These are phyloP conservation scores for Umbelopsis isabellina DNA, from an alignment of 192 early-diverging fungal species.

Conservation along the genomic window DNA sequence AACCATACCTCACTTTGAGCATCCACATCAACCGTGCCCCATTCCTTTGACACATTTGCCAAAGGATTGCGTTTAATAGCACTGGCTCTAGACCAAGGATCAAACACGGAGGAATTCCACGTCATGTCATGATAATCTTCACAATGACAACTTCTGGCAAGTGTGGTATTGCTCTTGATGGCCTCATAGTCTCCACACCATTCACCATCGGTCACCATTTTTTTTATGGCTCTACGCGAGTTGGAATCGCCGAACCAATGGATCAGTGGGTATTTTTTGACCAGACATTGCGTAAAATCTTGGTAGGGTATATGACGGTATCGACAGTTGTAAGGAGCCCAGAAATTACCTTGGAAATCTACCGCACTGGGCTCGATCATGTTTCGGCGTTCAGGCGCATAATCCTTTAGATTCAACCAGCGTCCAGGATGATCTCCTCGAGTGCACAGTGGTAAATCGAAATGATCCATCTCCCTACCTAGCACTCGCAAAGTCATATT, in stretches of 20 bases:
- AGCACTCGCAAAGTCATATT: neutral
- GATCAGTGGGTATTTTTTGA: conserved; percentile 35
- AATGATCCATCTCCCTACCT: conserved; percentile 29
- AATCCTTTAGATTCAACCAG: conserved; percentile 38
- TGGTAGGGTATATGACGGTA: conserved; percentile 40
- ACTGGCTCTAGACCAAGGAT: conserved; percentile 15
- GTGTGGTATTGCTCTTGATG: neutral
- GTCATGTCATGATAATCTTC: conserved; percentile 46
- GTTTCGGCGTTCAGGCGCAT: conserved; percentile 31
- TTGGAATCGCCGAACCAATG: conserved; percentile 59
- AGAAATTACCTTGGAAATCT: conserved; percentile 31
- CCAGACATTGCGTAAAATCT: conserved; percentile 43
- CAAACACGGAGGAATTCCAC: conserved; percentile 38
- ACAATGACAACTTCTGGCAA: conserved; percentile 40
- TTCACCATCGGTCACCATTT: conserved; percentile 35
- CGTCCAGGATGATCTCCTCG: conserved; percentile 41
- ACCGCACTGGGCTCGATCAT: neutral
- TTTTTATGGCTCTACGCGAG: conserved; percentile 49
- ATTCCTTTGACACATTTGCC: neutral
- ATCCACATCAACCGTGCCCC: neutral
- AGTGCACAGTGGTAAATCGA: conserved; percentile 50
- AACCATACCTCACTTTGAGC: conserved; percentile 7
- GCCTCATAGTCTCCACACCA: neutral
- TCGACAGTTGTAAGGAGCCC: conserved; percentile 54
- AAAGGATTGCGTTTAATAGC: neutral